A percentile compares a stretch with the other conserved stretches of the same genome.
Evolutionary conservation across 2,329 filamentous ascomycete genomes (phyloP).

Genomic region (Stemphylium lycopersici): DNA sequence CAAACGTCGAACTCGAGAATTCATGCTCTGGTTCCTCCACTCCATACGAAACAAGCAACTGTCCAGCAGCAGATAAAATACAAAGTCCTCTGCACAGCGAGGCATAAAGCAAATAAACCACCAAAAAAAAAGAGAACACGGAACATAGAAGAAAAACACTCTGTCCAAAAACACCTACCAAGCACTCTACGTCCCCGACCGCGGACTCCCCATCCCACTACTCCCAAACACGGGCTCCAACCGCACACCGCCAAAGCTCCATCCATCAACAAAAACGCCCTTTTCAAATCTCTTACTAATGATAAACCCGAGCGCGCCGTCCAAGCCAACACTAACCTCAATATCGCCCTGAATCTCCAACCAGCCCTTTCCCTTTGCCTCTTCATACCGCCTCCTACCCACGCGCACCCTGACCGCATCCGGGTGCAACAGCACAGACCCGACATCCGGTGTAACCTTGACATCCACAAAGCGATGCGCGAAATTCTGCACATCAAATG

Average conservation of each 20-base stretch:
- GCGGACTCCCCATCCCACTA: slow-evolving; percentile 13
- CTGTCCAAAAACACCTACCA: neutral
- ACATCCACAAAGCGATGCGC: slow-evolving; percentile 45
- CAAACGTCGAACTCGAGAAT: too few species aligned
- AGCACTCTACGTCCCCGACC: slow-evolving; percentile 4
- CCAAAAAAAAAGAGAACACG: too few species aligned
- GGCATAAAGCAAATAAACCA: too few species aligned
- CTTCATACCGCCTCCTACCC: slow-evolving; percentile 36
- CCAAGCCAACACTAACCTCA: slow-evolving; percentile 44
- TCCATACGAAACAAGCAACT: too few species aligned
- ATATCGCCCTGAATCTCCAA: slow-evolving; percentile 47
- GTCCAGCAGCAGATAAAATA: too few species aligned
- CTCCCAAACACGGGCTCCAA: slow-evolving; percentile 44
- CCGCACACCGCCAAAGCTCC: slow-evolving; percentile 49
- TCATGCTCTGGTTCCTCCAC: too few species aligned
- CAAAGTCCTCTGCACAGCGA: too few species aligned
- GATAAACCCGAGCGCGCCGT: slow-evolving; percentile 47
- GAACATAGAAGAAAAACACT: too few species aligned
- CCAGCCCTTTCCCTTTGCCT: slow-evolving; percentile 43
- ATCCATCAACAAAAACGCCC: slow-evolving; percentile 41
- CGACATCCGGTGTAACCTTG: slow-evolving; percentile 48
- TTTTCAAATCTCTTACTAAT: slow-evolving; percentile 45
- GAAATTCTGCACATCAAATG: slow-evolving; percentile 43
- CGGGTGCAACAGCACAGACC: slow-evolving; percentile 44
- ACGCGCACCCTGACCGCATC: slow-evolving; percentile 48